phyloP scores from a whole-genome alignment of 192 early-diverging fungal genomes.

The Dissophora ornata region DNA sequence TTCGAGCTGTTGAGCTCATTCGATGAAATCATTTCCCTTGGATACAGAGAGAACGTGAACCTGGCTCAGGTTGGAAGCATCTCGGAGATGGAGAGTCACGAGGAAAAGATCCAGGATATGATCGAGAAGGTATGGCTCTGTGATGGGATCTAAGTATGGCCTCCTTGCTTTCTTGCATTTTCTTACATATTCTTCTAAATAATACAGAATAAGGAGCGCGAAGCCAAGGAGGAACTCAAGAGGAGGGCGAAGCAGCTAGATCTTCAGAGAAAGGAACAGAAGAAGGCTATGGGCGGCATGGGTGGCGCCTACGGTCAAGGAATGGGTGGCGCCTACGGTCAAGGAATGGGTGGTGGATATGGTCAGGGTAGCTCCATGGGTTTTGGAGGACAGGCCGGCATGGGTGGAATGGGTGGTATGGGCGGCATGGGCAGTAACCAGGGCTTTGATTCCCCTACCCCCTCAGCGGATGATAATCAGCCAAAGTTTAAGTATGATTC shows the following conservation, averaged over 20 bases:
- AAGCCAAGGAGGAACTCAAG: conserved; percentile 97
- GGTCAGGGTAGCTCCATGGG: conserved; percentile 39
- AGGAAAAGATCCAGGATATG: conserved; percentile 97
- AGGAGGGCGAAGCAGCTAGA: conserved; percentile 92
- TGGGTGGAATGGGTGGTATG: conserved; percentile 55
- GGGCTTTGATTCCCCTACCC: conserved; percentile 34
- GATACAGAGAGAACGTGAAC: conserved; percentile 92
- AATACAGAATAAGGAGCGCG: conserved; percentile 89
- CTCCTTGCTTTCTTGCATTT: background rate
- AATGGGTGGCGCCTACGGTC: conserved; percentile 41
- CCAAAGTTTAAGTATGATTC: conserved; percentile 39
- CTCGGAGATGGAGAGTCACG: conserved; percentile 97
- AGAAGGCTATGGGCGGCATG: conserved; percentile 61
- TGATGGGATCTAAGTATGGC: too few relatives aligned
- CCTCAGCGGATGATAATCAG: conserved; percentile 24
- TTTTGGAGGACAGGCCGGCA: conserved; percentile 24
- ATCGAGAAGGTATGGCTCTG: conserved; percentile 91
- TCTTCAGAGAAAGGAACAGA: conserved; percentile 85
- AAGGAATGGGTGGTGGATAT: conserved; percentile 51
- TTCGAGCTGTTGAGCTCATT: conserved; percentile 94
- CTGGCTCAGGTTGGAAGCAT: conserved; percentile 93
- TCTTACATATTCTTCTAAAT: background rate
- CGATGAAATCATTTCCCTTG: conserved; percentile 95
- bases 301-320: conserved; percentile 35
- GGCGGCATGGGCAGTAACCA: conserved; percentile 52